Evolutionary conservation across 192 early-diverging fungal genomes (phyloP), one percentile per base, ranked within the genome.

Genomic region (Geranomyces michiganensis): DNA sequence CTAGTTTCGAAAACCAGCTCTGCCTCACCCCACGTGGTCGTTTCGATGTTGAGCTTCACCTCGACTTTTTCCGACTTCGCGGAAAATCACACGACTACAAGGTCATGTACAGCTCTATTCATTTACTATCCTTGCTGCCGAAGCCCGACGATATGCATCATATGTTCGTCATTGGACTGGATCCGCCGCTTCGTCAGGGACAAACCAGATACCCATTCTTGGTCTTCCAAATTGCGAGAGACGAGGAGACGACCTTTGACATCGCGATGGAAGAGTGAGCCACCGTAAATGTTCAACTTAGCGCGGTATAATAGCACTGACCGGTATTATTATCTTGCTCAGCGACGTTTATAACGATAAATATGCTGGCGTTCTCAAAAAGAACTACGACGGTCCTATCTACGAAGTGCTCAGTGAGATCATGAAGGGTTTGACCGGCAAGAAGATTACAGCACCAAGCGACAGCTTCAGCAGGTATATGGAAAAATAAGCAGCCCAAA

Each of bases 51-150:
- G 94, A 97, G 76, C 90, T 99, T 88, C 93, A 93, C 78, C 86
- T 89, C 33, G 81, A 85, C 29, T 96, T 95, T 70, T 79, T 99
- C 72, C 93, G 97, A 47, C 85, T 99, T 48, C 94, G 95, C 36
- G 97, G 97, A 69, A 97, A 96, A 78, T 93, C 96, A 0, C 94
- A 97, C 86, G 97, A 99, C 76, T 99, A 97, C 87, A 94, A 96
- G 81, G 92, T 99, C 67, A 82, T 90, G 47, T 97, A 95, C 82
- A 87, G 82, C 33, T 91, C 85, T 60, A 90, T 99, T 30, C 87
- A 88, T 71, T 87, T 89, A 59, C 67, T 99, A 66, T 95, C 96
- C 67, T 80, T 96, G 71, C 83, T 99, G 19, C 89, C 92, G 10
- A 97, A 97, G 82, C 93, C 94, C 7, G 94, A 97, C 70, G 95